These are phyloP conservation scores for Bremia lactucae DNA, from an alignment of 352 stramenopile genomes.

Conservation along the genomic window DNA sequence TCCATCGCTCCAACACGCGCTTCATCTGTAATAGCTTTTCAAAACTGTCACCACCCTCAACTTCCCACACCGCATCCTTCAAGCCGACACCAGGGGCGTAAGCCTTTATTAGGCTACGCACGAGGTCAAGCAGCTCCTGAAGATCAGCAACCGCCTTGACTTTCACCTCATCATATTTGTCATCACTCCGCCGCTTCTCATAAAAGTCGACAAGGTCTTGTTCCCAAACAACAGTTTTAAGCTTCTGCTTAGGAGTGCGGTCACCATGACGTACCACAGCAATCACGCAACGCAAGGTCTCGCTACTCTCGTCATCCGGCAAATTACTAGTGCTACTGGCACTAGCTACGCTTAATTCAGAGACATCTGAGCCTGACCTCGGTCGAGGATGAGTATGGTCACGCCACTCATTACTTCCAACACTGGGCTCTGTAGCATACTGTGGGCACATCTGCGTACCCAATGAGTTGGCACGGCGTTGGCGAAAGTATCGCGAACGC, in stretches of 20 bases:
- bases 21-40: conserved; percentile 93
- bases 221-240: conserved; percentile 89
- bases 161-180: conserved; percentile 80
- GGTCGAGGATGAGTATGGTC: conserved; percentile 33
- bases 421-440: conserved; percentile 55
- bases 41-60: conserved; percentile 78
- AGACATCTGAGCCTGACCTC: conserved; percentile 57
- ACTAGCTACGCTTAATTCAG: conserved; percentile 58
- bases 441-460: conserved; percentile 65
- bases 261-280: conserved; percentile 97
- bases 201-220: conserved; percentile 81
- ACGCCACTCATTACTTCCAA: conserved; percentile 16
- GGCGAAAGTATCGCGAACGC: conserved; percentile 67
- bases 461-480: conserved; percentile 46
- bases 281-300: conserved; percentile 98
- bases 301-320: conserved; percentile 68
- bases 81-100: conserved; percentile 68
- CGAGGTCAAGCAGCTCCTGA: conserved; percentile 70
- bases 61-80: conserved; percentile 80
- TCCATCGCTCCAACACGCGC: conserved; percentile 94
- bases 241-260: conserved; percentile 98
- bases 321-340: conserved; percentile 28
- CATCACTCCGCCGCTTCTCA: conserved; percentile 47
- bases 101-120: conserved; percentile 71
- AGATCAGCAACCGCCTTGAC: conserved; percentile 74